Conservation (phyloP, 2,329 filamentous ascomycete genomes). For the Cladosporium velox region DNA sequence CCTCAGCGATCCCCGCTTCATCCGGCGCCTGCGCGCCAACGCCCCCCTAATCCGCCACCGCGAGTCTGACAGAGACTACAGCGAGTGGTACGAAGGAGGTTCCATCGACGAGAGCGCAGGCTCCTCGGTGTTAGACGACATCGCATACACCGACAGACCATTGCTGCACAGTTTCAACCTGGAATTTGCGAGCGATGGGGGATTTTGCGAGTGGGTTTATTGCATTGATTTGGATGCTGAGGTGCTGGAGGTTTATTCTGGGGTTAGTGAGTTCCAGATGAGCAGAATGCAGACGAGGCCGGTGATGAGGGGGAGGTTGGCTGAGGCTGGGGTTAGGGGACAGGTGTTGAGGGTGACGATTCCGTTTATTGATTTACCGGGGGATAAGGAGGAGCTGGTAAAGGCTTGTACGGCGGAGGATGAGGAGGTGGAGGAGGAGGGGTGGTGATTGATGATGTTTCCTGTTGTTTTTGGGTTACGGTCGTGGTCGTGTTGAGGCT, state of each 20-base stretch:
- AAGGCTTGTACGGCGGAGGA: neutral
- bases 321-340: neutral
- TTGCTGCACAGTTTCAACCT: conserved; percentile 17
- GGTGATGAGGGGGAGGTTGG: neutral
- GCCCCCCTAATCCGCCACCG: neutral
- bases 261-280: neutral
- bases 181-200: conserved; percentile 28
- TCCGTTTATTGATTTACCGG: neutral
- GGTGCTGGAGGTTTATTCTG: conserved; percentile 22
- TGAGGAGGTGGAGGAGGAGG: neutral
- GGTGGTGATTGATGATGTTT: no score
- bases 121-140: neutral
- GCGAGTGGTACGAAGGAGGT: neutral
- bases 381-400: neutral
- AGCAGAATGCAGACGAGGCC: neutral
- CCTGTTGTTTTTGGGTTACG: no score
- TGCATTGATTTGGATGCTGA: conserved; percentile 32
- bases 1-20: conserved; percentile 27
- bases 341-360: neutral
- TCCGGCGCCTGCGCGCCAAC: conserved; percentile 27
- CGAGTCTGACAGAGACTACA: neutral
- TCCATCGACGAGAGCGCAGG: neutral
- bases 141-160: neutral
- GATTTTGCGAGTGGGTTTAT: conserved; percentile 35
- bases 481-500: neutral